Evolutionary conservation across 116 monocot genomes (phyloP).

Genomic region (Zostera marina): DNA sequence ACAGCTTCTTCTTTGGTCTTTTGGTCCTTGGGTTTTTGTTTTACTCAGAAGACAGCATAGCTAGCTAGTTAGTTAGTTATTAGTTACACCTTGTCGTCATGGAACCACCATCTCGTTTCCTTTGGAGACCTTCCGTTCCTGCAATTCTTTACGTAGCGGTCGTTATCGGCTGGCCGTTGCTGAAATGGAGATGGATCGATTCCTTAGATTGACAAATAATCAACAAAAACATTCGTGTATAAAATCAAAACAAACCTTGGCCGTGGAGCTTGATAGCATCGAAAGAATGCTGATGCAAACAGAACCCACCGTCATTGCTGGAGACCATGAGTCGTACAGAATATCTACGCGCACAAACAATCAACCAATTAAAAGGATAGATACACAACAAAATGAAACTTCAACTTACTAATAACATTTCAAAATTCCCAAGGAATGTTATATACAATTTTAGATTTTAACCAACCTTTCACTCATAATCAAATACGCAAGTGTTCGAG

Average conservation of each 20-base stretch:
- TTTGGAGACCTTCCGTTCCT: constrained; percentile 95
- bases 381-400: background rate
- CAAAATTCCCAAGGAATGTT: too few relatives aligned
- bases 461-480: too few relatives aligned
- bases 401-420: background rate
- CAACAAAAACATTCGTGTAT: background rate
- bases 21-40: too few relatives aligned
- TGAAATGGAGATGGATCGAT: constrained; percentile 15
- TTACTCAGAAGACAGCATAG: too few relatives aligned
- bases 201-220: background rate
- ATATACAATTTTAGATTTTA: too few relatives aligned
- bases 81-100: constrained; percentile 93
- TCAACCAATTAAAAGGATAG: background rate
- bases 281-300: constrained; percentile 96
- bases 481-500: too few relatives aligned
- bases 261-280: constrained; percentile 85
- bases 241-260: constrained; percentile 63
- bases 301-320: constrained; percentile 95
- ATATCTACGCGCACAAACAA: constrained; percentile 49
- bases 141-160: constrained; percentile 96
- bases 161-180: constrained; percentile 94
- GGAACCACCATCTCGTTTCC: constrained; percentile 99
- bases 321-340: constrained; percentile 97
- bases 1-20: too few relatives aligned
- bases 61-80: too few relatives aligned